phyloP scores from a whole-genome alignment of 75 land plant species.

The Isoetes taiwanensis region DNA sequence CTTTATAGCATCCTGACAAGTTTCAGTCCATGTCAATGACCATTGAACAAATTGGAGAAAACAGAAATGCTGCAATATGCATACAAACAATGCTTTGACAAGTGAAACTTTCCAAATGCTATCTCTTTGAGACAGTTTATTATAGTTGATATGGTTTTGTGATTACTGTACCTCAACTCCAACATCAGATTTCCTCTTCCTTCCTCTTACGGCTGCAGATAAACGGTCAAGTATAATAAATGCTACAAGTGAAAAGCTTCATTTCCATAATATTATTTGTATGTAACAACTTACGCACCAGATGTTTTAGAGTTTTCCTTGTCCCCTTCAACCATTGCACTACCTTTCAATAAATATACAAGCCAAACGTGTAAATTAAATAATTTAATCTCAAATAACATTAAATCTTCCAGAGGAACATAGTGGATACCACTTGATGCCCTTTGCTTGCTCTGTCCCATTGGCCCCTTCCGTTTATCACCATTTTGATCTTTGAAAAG shows the following conservation, averaged over 20 bases:
- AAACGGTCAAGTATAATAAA: neutral
- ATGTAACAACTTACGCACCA: slow-evolving; percentile 16
- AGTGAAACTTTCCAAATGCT: no score
- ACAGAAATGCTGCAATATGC: neutral
- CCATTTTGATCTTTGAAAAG: slow-evolving; percentile 46
- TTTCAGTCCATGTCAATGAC: no score
- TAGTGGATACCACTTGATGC: slow-evolving; percentile 29
- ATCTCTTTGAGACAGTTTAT: no score
- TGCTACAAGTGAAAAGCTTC: neutral
- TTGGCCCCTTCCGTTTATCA: slow-evolving; percentile 69
- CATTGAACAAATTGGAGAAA: neutral
- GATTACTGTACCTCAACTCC: slow-evolving; percentile 29
- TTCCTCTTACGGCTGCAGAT: slow-evolving; percentile 51
- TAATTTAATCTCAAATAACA: no score
- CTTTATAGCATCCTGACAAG: no score
- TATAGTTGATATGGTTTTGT: neutral
- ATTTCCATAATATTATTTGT: neutral
- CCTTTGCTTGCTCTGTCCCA: slow-evolving; percentile 54
- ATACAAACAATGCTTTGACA: no score
- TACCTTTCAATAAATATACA: neutral
- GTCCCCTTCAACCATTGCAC: slow-evolving; percentile 37
- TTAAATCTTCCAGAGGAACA: neutral
- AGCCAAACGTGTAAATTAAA: neutral
- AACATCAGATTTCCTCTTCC: slow-evolving; percentile 58
- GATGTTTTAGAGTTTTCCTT: slow-evolving; percentile 45